Conservation (phyloP, 805 yeast species). For the Babjeviella inositovora region DNA sequence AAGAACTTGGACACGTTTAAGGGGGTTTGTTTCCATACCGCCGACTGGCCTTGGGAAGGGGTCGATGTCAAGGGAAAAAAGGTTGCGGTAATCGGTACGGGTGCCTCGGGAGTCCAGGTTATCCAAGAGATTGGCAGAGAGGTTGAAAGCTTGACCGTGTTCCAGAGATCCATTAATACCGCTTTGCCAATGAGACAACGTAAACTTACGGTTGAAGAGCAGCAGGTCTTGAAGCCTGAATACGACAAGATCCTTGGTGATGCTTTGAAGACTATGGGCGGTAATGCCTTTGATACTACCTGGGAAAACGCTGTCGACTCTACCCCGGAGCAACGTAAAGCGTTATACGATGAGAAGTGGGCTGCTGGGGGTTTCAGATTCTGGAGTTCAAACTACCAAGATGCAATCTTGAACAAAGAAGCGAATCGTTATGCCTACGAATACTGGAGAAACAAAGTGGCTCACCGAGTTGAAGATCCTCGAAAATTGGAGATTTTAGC, state of each 20-base stretch:
- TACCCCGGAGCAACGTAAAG: slow-evolving; percentile 5
- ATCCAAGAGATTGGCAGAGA: slow-evolving; percentile 5
- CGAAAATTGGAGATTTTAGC: slow-evolving; percentile 4
- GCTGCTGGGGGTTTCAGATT: slow-evolving; percentile 10
- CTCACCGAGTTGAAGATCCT: slow-evolving; percentile 4
- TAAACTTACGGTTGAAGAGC: slow-evolving; percentile 1
- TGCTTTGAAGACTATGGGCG: slow-evolving; percentile 6
- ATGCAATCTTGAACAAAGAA: slow-evolving; percentile 3
- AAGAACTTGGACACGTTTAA: slow-evolving; percentile 5
- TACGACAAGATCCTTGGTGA: slow-evolving; percentile 3
- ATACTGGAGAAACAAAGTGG: slow-evolving; percentile 4
- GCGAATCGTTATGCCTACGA: slow-evolving; percentile 5
- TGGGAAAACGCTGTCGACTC: slow-evolving; percentile 5
- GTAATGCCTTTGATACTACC: slow-evolving; percentile 4
- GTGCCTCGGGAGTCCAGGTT: slow-evolving; percentile 9
- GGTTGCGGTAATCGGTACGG: slow-evolving; percentile 7
- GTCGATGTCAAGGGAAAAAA: slow-evolving; percentile 3
- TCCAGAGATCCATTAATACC: slow-evolving; percentile 7
- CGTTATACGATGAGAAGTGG: slow-evolving; percentile 6
- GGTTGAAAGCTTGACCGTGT: slow-evolving; percentile 4
- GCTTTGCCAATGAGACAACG: slow-evolving; percentile 7
- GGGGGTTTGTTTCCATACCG: slow-evolving; percentile 5
- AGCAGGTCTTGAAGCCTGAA: slow-evolving; percentile 2
- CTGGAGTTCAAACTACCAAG: slow-evolving; percentile 8
- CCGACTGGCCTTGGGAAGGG: slow-evolving; percentile 6